Conservation (phyloP, 345 rosid genomes). For the Orychophragmus violaceus region DNA sequence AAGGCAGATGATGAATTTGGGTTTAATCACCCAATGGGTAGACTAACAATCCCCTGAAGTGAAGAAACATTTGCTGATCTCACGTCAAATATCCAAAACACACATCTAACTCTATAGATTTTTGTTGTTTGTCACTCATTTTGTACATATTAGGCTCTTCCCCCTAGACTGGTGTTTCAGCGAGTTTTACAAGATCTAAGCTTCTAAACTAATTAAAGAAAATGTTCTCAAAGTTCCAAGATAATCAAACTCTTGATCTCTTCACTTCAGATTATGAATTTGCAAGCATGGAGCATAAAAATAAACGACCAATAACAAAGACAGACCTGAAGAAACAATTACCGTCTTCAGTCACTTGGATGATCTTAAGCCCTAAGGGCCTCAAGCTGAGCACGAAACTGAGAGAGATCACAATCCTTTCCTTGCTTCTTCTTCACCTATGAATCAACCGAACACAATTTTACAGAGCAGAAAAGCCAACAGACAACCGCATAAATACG, state of each 20-base stretch:
- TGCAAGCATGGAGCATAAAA: too few species aligned
- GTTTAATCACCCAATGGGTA: slow-evolving; percentile 1
- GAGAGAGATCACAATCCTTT: slow-evolving; percentile 58
- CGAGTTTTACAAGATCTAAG: not conserved
- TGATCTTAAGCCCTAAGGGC: slow-evolving; percentile 60
- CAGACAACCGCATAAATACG: too few species aligned
- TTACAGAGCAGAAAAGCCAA: too few species aligned
- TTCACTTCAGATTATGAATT: not conserved
- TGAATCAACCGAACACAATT: not conserved
- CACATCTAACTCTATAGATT: not conserved
- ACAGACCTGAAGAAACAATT: slow-evolving; percentile 91
- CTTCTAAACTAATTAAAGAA: not conserved
- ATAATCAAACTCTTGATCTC: not conserved
- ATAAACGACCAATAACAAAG: not conserved
- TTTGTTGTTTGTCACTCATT: not conserved
- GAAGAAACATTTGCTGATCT: not conserved
- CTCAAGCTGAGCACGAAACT: slow-evolving; percentile 62
- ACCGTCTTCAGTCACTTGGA: slow-evolving; percentile 85
- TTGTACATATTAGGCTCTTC: not conserved
- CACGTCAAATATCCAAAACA: slow-evolving; percentile 3
- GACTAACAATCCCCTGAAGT: slow-evolving; percentile 1
- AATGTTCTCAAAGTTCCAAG: not conserved
- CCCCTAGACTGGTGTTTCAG: not conserved
- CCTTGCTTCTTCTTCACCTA: slow-evolving; percentile 61
- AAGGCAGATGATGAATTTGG: slow-evolving; percentile 12